These are phyloP conservation scores for Thalia dealbata DNA, from an alignment of 176 grass and related monocot species.

Conservation along the genomic window DNA sequence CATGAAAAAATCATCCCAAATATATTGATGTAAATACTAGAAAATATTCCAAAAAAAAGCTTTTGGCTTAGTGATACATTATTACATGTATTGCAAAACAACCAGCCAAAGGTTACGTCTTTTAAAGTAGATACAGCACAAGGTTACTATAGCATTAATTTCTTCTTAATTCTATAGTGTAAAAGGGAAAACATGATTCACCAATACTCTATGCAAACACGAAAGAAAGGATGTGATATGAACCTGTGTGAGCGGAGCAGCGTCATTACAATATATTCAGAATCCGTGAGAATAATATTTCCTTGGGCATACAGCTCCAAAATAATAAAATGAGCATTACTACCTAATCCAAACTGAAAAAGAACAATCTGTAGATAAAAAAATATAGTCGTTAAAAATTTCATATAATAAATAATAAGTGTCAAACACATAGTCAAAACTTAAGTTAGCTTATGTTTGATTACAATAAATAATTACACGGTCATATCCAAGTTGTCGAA, in stretches of 20 bases:
- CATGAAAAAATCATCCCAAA: no score
- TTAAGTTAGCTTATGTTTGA: constrained; percentile 4
- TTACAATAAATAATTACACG: constrained; percentile 45
- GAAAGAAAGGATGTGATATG: constrained; percentile 9
- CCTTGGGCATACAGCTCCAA: constrained; percentile 92
- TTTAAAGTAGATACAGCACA: background rate
- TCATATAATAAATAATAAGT: background rate
- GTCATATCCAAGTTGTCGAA: constrained; percentile 93
- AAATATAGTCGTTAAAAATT: background rate
- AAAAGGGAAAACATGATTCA: background rate
- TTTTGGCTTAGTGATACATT: no score
- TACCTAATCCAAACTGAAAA: constrained; percentile 91
- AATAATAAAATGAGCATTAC: constrained; percentile 70
- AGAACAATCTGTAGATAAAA: constrained; percentile 63
- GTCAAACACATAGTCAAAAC: background rate
- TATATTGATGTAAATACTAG: no score
- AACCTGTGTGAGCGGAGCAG: constrained; percentile 96
- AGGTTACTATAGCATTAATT: no score
- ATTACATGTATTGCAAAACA: no score
- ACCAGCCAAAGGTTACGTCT: background rate
- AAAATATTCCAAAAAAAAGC: no score
- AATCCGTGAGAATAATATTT: constrained; percentile 90
- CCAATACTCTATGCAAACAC: background rate
- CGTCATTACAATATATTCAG: constrained; percentile 81
- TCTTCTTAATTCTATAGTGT: background rate